These are phyloP conservation scores for Eutypa lata DNA, from an alignment of 2,329 filamentous ascomycete genomes.

Conservation along the genomic window DNA sequence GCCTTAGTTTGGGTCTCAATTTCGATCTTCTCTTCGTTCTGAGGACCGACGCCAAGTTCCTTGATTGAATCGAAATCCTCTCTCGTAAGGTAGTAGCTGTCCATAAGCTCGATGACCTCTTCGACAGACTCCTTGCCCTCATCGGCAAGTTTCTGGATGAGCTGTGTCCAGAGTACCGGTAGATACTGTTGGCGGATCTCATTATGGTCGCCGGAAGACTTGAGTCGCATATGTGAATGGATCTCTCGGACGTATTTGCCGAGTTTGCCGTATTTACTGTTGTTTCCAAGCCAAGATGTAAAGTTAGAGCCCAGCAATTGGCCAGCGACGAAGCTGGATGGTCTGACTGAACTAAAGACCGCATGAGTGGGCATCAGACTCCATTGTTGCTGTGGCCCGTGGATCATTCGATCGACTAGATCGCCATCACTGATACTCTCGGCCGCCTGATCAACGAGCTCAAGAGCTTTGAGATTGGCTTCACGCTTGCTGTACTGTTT, in stretches of 20 bases:
- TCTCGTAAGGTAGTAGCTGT: conserved; percentile 90
- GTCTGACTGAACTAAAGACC: conserved; percentile 89
- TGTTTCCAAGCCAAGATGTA: conserved; percentile 91
- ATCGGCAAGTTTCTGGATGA: conserved; percentile 68
- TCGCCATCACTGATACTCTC: conserved; percentile 98
- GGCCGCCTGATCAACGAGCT: conserved; percentile 82
- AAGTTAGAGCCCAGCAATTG: conserved; percentile 74
- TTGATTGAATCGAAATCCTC: conserved; percentile 93
- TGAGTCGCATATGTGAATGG: conserved; percentile 93
- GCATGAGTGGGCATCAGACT: conserved; percentile 96
- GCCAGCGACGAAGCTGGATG: conserved; percentile 82
- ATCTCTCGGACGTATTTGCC: conserved; percentile 85
- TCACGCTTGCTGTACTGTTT: conserved; percentile 61
- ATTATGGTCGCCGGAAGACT: conserved; percentile 84
- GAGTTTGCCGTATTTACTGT: conserved; percentile 80
- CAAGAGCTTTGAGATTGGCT: conserved; percentile 75
- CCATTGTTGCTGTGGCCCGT: conserved; percentile 97
- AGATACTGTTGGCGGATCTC: conserved; percentile 94
- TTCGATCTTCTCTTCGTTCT: conserved; percentile 70
- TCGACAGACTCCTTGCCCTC: conserved; percentile 81
- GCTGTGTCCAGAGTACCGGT: conserved; percentile 78
- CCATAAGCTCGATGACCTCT: conserved; percentile 91
- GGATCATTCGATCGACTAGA: conserved; percentile 95
- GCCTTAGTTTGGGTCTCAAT: conserved; percentile 85
- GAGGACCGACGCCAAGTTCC: conserved; percentile 84